A percentile compares a stretch with the other conserved stretches of the same genome.
Evolutionary conservation across 2,329 filamentous ascomycete genomes (phyloP).

Genomic region (Fonsecaea multimorphosa): DNA sequence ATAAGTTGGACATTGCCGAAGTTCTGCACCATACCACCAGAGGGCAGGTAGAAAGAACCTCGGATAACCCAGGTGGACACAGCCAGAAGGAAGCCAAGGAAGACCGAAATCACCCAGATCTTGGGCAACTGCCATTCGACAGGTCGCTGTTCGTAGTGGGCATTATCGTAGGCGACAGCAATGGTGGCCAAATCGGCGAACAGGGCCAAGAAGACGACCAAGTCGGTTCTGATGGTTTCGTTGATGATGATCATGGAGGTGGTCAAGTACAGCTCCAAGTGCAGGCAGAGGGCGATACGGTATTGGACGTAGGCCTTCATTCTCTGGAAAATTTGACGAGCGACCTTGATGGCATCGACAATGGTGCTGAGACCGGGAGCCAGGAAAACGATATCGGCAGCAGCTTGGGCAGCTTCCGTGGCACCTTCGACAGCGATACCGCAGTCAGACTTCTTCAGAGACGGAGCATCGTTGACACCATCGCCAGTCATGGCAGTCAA

Average conservation of each 20-base stretch:
- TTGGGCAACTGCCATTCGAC: conserved; percentile 83
- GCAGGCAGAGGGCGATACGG: conserved; percentile 75
- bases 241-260: conserved; percentile 81
- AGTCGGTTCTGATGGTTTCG: conserved; percentile 73
- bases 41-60: conserved; percentile 70
- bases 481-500: conserved; percentile 79
- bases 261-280: conserved; percentile 77
- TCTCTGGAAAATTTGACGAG: conserved; percentile 76
- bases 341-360: conserved; percentile 74
- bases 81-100: conserved; percentile 72
- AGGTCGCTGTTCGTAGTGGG: conserved; percentile 74
- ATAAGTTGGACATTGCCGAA: conserved; percentile 77
- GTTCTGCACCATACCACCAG: conserved; percentile 76
- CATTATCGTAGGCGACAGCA: conserved; percentile 79
- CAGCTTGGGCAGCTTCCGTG: conserved; percentile 73
- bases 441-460: conserved; percentile 75
- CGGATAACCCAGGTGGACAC: conserved; percentile 75
- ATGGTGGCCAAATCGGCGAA: conserved; percentile 82
- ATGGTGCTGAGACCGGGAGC: conserved; percentile 74
- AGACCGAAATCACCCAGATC: conserved; percentile 77
- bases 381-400: conserved; percentile 76
- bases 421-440: conserved; percentile 76
- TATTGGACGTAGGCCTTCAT: conserved; percentile 81
- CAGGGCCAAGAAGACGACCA: conserved; percentile 79
- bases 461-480: conserved; percentile 76